Evolutionary conservation across 108 stramenopile species (phyloP).

Genomic region (Nannochloropsis salina): DNA sequence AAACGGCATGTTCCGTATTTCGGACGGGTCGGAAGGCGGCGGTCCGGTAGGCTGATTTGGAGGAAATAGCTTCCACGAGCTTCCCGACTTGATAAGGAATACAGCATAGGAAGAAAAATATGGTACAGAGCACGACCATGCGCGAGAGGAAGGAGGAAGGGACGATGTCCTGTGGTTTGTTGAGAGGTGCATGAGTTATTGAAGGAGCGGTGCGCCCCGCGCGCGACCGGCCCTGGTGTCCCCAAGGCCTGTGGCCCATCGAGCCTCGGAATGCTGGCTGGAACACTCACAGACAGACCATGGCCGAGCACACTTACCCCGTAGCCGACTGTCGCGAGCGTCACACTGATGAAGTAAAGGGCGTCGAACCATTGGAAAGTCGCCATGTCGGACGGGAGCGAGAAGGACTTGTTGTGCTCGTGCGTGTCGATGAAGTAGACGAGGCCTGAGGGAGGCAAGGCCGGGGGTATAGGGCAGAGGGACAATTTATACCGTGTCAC

Average conservation of each 20-base stretch:
- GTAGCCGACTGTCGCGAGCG: slow-evolving; percentile 19
- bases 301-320: background rate
- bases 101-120: slow-evolving; percentile 9
- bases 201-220: no score
- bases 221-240: no score
- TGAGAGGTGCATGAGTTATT: no score
- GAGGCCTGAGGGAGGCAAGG: background rate
- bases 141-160: background rate
- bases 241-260: no score
- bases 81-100: background rate
- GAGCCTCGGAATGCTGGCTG: background rate
- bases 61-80: slow-evolving; percentile 16
- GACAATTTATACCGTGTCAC: background rate
- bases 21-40: background rate
- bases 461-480: background rate
- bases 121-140: background rate
- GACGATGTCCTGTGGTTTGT: background rate
- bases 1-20: background rate
- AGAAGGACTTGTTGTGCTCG: background rate
- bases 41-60: slow-evolving; percentile 5
- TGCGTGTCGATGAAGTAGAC: background rate
- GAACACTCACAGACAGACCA: background rate
- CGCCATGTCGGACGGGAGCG: background rate
- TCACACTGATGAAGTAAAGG: background rate
- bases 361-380: background rate